These are phyloP conservation scores for Tylopilus sp. DNA, from an alignment of 1,284 basidiomycete species.

Conservation along the genomic window DNA sequence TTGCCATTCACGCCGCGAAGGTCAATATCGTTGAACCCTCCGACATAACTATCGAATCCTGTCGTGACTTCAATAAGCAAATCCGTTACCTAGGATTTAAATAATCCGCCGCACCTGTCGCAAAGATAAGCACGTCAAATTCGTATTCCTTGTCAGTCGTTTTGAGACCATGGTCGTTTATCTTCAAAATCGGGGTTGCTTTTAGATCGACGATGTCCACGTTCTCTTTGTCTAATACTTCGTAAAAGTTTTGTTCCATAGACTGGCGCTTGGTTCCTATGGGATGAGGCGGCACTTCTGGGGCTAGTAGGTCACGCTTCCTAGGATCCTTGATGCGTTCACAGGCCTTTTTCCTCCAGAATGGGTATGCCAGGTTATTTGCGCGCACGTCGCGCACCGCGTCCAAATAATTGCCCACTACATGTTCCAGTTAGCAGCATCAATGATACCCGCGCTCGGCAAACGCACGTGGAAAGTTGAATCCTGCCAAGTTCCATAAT, in stretches of 20 bases:
- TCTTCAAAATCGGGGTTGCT: slow-evolving; percentile 16
- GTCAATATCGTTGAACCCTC: slow-evolving; percentile 19
- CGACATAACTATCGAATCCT: slow-evolving; percentile 21
- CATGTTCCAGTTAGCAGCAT: neutral
- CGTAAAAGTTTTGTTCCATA: slow-evolving; percentile 24
- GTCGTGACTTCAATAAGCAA: no score
- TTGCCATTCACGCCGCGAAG: slow-evolving; percentile 18
- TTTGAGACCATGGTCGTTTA: slow-evolving; percentile 18
- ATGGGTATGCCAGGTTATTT: slow-evolving; percentile 18
- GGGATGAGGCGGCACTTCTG: slow-evolving; percentile 13
- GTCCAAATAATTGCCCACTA: slow-evolving; percentile 17
- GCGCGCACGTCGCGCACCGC: neutral
- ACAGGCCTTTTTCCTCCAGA: slow-evolving; percentile 26
- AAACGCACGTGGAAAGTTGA: slow-evolving; percentile 16
- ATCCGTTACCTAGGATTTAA: neutral
- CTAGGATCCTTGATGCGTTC: slow-evolving; percentile 20
- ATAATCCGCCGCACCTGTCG: slow-evolving; percentile 14
- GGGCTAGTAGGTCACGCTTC: slow-evolving; percentile 26
- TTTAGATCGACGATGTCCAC: slow-evolving; percentile 27
- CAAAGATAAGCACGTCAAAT: slow-evolving; percentile 23
- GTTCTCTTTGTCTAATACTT: slow-evolving; percentile 25
- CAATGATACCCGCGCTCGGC: neutral
- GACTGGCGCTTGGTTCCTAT: slow-evolving; percentile 14
- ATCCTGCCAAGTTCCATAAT: slow-evolving; percentile 20
- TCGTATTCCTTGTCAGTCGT: slow-evolving; percentile 16